Base-by-base conservation (phyloP, 1,139 yeast species). In the Protomyces macrosporus region DNA sequence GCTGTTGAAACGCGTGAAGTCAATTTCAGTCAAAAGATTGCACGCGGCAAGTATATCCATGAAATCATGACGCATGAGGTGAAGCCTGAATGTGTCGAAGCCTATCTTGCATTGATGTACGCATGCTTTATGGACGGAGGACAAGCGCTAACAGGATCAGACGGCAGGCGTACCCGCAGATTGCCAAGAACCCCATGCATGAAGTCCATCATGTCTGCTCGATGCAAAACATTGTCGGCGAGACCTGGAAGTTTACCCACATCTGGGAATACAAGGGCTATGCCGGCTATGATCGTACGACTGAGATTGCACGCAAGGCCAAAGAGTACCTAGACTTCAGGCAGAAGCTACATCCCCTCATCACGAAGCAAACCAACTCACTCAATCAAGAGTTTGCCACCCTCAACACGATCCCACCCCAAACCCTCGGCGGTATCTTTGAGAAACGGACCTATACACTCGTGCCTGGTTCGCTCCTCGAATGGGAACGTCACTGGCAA, bases 401-500 rank as follows among this genome's bases (percentile, higher is more conserved):
- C 70, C 77, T 80, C 80, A 79, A 79, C 10, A 77, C 80, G 3
- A 77, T 79, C 1, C 71, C 76, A 1, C 80, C 80, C 6, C 76
- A 76, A 40, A 68, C 70, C 32, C 72, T 76, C 33, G 80, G 80
- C n/a, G 80, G 80, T 3, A 69, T 77, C 40, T 77, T 77, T 64
- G 80, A 77, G 70, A 73, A 78, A 33, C 72, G 80, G 51, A 69
- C 76, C 37, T 77, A 77, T 66, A 76, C 75, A 40, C 70, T 77
- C 53, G 71, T 71, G 63, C 77, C 80, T 1, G 80, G 80, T 6
- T 71, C 72, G 39, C 71, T 77, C 53, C 70, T 76, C 16, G 79
- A 77, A 62, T 77, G 80, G 80, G 80, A 77, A 63, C 70, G 71
- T 39, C 74, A 75, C 66, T 77, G 80, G 80, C 71, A 73, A 52